These are phyloP conservation scores for Yarrowia galli DNA, from an alignment of 1,139 yeast genomes.

Conservation along the genomic window DNA sequence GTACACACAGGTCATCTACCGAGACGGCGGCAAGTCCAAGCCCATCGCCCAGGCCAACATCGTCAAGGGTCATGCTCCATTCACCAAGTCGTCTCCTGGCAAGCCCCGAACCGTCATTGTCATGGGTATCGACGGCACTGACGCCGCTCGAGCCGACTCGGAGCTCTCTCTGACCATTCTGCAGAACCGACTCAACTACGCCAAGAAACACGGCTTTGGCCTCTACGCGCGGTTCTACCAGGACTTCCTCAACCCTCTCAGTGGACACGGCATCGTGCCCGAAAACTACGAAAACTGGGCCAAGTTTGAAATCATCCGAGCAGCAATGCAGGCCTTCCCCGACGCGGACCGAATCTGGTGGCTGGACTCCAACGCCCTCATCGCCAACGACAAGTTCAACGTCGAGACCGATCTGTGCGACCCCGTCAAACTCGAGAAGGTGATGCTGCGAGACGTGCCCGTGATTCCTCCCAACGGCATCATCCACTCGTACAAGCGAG, in stretches of 20 bases:
- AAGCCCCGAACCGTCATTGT: slow-evolving; percentile 71
- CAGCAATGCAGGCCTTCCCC: slow-evolving; percentile 91
- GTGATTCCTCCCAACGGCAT: slow-evolving; percentile 58
- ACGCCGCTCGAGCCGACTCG: slow-evolving; percentile 54
- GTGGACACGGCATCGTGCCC: slow-evolving; percentile 40
- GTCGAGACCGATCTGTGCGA: slow-evolving; percentile 56
- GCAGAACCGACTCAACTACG: slow-evolving; percentile 83
- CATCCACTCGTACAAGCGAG: slow-evolving; percentile 73
- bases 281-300: slow-evolving; percentile 58
- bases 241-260: slow-evolving; percentile 60
- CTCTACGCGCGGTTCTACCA: slow-evolving; percentile 81
- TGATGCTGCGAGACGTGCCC: slow-evolving; percentile 72
- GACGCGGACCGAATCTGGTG: slow-evolving; percentile 87
- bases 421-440: slow-evolving; percentile 63
- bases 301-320: slow-evolving; percentile 67
- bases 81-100: slow-evolving; percentile 29
- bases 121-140: slow-evolving; percentile 73
- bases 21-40: slow-evolving; percentile 37
- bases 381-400: slow-evolving; percentile 71
- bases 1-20: slow-evolving; percentile 38
- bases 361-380: slow-evolving; percentile 76
- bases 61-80: slow-evolving; percentile 37
- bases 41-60: slow-evolving; percentile 25
- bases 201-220: slow-evolving; percentile 76
- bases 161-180: slow-evolving; percentile 68